A percentile compares a stretch with the other conserved stretches of the same genome.
These are phyloP conservation scores for Gloeostereum incarnatum DNA, from an alignment of 768 basidiomycete genomes.

Conservation along the genomic window DNA sequence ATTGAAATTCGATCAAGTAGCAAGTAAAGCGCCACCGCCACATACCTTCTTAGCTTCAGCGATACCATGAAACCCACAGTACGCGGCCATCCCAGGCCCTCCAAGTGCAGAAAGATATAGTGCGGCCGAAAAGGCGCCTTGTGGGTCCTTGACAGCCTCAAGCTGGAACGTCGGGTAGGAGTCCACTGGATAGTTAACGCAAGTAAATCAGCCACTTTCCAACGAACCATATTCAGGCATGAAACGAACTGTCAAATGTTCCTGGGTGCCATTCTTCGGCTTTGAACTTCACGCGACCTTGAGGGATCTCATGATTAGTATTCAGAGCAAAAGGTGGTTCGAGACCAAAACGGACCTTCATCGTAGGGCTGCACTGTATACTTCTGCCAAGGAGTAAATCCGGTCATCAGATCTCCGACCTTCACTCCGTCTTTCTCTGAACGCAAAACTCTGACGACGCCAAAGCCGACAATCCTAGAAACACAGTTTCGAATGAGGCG, in stretches of 20 bases:
- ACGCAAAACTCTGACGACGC: conserved; percentile 6
- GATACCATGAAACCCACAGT: not conserved
- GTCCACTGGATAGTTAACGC: too few relatives aligned
- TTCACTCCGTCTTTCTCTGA: conserved; percentile 8
- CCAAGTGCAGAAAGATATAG: not conserved
- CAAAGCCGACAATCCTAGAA: conserved; percentile 4
- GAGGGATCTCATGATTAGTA: not conserved
- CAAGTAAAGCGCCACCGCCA: not conserved
- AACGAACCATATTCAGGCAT: too few relatives aligned
- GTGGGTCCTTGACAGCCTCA: conserved; percentile 1
- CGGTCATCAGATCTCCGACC: conserved; percentile 5
- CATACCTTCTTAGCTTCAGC: not conserved
- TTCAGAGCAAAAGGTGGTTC: not conserved
- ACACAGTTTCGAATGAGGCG: not conserved
- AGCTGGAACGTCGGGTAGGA: not conserved
- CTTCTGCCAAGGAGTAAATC: conserved; percentile 4
- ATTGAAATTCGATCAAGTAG: not conserved
- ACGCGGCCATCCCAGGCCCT: not conserved
- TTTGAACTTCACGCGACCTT: conserved; percentile 3
- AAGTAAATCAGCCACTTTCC: too few relatives aligned
- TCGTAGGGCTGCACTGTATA: conserved; percentile 8
- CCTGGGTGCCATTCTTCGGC: conserved; percentile 1
- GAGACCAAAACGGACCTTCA: conserved; percentile 2
- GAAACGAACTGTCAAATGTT: conserved; percentile 2
- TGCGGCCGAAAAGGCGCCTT: conserved; percentile 1